Base-by-base conservation (phyloP, 2,329 filamentous ascomycete species). In the Apiospora phragmitis region DNA sequence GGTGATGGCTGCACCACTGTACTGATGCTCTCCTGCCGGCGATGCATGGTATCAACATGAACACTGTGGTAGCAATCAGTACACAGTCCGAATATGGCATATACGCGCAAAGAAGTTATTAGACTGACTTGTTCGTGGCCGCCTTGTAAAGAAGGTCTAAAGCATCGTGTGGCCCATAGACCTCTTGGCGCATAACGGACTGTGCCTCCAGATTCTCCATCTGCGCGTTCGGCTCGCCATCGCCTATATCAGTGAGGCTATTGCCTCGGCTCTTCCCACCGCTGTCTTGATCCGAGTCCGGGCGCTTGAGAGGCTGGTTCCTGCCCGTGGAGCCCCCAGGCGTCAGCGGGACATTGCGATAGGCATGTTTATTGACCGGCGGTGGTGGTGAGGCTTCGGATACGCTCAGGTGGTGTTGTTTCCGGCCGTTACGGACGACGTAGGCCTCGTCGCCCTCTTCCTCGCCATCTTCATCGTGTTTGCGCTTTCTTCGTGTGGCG, bases 101-200 rank as follows among this genome's bases (percentile, higher is more conserved):
- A 45, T 16, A 35, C 18, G 45, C 14, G 11, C 32, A 6, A 21
- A n/a, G 68, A 51, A 41, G 62, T 73, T 69, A 73, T 42, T 73
- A 68, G 72, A 81, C 83, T 77, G 79, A 86, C 85, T 85, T 89
- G 78, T 91, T 88, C 51, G 89, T 91, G 41, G 90, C 94, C 26
- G 95, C 95, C 82, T 97, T 95, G 78, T 97, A 97, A 21, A 98
- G 87, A 70, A 98, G 86, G 80, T 97, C 94, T 66, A 98, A 86
- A 32, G 95, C 95, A 83, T 98, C 95, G 78, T 97, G 95, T 4
- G 94, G 94, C 45, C 94, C 95, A 80, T 95, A 97, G 62, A 98
- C 91, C 75, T 94, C 93, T 70, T 84, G 85, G 42, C 89, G 83
- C 89, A 92, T 91, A 71, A 91, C 88, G 11, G 85, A 85, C 77